These are phyloP conservation scores for Hericium erinaceus DNA, from an alignment of 768 basidiomycete species.

Conservation along the genomic window DNA sequence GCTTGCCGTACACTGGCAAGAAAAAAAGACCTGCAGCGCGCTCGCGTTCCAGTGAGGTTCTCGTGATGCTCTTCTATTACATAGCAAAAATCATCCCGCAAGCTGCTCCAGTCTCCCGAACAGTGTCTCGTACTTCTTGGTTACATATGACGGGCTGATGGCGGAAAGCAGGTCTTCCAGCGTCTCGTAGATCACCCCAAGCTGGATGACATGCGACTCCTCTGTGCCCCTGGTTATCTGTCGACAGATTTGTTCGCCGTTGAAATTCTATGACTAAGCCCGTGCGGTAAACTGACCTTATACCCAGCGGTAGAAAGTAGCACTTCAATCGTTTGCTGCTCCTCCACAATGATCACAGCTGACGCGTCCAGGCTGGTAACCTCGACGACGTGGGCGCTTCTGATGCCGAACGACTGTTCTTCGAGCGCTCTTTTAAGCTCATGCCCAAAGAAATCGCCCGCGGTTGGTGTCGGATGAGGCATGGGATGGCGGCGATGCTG, in stretches of 20 bases:
- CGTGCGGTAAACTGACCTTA: constrained; percentile 1
- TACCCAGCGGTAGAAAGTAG: constrained; percentile 7
- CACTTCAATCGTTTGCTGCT: constrained; percentile 5
- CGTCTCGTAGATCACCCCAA: constrained; percentile 6
- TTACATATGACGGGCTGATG: constrained; percentile 4
- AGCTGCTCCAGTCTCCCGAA: constrained; percentile 2
- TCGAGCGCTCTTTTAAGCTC: constrained; percentile 8
- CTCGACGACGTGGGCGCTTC: neutral
- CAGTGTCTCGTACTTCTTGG: constrained; percentile 1
- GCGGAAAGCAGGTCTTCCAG: constrained; percentile 11
- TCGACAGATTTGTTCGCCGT: too few species aligned
- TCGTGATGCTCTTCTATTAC: too few species aligned
- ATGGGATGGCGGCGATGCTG: too few species aligned
- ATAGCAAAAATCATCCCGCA: too few species aligned
- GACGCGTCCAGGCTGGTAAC: constrained; percentile 3
- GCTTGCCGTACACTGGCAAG: too few species aligned
- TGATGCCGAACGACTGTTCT: constrained; percentile 11
- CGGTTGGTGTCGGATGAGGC: too few species aligned
- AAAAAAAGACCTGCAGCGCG: too few species aligned
- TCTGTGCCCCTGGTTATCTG: too few species aligned
- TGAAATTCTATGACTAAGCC: too few species aligned
- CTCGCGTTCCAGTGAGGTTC: too few species aligned
- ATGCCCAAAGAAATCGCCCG: constrained; percentile 5
- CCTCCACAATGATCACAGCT: constrained; percentile 7
- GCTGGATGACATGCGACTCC: too few species aligned